phyloP scores from a whole-genome alignment of 2,329 filamentous ascomycete species.

The Penicillium frequentans region DNA sequence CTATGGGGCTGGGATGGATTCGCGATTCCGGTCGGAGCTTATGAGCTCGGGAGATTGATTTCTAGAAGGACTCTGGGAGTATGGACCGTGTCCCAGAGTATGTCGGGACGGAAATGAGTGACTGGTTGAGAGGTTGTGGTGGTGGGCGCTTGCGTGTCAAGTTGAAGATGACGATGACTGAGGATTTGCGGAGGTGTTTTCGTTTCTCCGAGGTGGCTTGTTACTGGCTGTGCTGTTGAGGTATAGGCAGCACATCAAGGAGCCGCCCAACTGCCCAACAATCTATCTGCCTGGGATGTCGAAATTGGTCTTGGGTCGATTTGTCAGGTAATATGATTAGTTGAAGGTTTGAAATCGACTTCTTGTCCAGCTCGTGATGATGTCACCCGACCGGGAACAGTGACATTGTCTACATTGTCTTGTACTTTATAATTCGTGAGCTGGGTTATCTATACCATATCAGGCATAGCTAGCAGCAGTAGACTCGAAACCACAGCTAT shows the following conservation, averaged over 20 bases:
- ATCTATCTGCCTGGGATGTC: not conserved
- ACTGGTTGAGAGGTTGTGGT: not conserved
- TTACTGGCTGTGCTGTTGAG: constrained; percentile 2
- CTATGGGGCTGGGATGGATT: not conserved
- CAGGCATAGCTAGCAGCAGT: not conserved
- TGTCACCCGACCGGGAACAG: constrained; percentile 22
- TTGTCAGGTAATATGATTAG: not conserved
- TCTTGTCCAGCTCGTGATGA: constrained; percentile 14
- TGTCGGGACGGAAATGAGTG: not conserved
- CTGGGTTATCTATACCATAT: not conserved
- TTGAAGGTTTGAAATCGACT: not conserved
- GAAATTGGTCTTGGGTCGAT: not conserved
- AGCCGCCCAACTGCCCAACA: not conserved
- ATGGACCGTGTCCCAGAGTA: not conserved
- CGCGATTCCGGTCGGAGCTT: not conserved
- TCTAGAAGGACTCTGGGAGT: not conserved
- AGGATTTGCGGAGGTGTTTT: constrained; percentile 23
- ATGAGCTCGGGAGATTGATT: not conserved
- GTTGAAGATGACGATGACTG: constrained; percentile 16
- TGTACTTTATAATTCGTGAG: not conserved
- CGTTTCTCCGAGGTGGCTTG: constrained; percentile 29
- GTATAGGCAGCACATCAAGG: not conserved
- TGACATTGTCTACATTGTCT: not conserved
- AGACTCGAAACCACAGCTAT: not conserved
- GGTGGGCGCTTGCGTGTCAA: not conserved